Conservation (phyloP, 2,329 filamentous ascomycete genomes). For the Cercospora nicotianae region DNA sequence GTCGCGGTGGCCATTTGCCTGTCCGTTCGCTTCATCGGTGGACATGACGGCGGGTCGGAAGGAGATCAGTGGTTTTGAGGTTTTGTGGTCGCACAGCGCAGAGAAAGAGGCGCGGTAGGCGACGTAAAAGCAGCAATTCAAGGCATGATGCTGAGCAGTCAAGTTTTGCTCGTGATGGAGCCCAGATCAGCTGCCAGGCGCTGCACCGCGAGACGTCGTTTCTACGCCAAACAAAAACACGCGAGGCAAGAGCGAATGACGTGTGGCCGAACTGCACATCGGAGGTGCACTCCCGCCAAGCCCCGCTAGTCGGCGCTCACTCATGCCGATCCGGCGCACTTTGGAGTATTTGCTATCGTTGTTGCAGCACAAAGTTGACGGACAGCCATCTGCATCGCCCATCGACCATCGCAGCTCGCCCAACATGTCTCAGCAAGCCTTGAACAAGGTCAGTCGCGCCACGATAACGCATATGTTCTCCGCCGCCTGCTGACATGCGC, state of each 20-base stretch:
- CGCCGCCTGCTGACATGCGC: not conserved
- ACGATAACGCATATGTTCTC: not conserved
- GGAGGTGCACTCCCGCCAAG: not conserved
- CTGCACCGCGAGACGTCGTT: not conserved
- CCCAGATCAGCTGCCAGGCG: slow-evolving; percentile 2
- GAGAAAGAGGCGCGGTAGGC: not conserved
- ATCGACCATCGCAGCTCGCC: slow-evolving; percentile 17
- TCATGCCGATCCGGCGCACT: slow-evolving; percentile 1
- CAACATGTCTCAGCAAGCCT: slow-evolving; percentile 66
- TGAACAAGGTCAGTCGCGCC: slow-evolving; percentile 69
- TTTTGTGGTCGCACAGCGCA: not conserved
- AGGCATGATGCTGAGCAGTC: not conserved
- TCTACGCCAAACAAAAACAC: not conserved
- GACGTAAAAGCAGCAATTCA: not conserved
- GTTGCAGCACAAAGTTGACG: not conserved
- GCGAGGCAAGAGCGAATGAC: not conserved
- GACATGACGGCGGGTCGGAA: slow-evolving; percentile 9
- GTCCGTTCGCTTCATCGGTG: slow-evolving; percentile 17
- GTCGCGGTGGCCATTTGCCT: slow-evolving; percentile 20
- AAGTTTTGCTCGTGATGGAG: not conserved
- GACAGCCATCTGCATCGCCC: slow-evolving; percentile 7
- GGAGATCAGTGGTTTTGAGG: not conserved
- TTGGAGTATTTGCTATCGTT: slow-evolving; percentile 3
- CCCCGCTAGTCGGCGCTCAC: not conserved
- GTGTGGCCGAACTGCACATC: not conserved